Base-by-base conservation (phyloP, 257 asterid genomes). In the Przewalskia tangutica region DNA sequence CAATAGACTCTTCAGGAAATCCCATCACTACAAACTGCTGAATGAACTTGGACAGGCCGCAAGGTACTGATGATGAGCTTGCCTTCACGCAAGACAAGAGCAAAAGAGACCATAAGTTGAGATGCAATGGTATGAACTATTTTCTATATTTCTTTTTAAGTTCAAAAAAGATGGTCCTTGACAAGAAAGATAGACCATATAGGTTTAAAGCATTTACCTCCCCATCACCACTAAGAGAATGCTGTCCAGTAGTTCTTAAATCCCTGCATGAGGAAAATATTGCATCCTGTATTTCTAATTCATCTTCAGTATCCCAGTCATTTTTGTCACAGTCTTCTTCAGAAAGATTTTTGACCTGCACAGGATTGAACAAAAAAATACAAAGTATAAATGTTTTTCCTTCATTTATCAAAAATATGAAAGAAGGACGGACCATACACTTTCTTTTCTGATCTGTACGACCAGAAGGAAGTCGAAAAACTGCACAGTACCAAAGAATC, bases 251-350 rank as follows among this genome's bases (percentile, higher is more conserved):
- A 78, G 71, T 54, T 17, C 82, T 48, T 9, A 68, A 78, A 51
- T 64, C 80, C 32, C 79, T 50, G 46, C 60, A 46, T 32, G 79
- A 77, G 48, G 84, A 18, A 9, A 81, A 8, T 68, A 54, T 68
- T 40, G 77, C 40, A 5, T 68, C 77, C 77, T 68, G 83, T 42
- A 71, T 84, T 64, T 87, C 90, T 5, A 81, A 34, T 53, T 87
- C 90, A 55, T 87, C 90, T 10, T 85, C 90, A 20, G 90, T 85
- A 82, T 83, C 79, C 90, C 90, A 85, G 85, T 85, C 87, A 55
- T 85, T 40, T 77, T 12, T 73, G 54, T 83, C 88, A 80, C 77
- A 71, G 38, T 82, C 87, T 48, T 78, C 83, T 8, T 79, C 87
- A 42, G 81, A 83, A 53, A 36, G 68, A 75, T 75, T 76, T 34